Conservation (phyloP, 1,139 yeast species). For the Tardiomyces digboiensis region DNA sequence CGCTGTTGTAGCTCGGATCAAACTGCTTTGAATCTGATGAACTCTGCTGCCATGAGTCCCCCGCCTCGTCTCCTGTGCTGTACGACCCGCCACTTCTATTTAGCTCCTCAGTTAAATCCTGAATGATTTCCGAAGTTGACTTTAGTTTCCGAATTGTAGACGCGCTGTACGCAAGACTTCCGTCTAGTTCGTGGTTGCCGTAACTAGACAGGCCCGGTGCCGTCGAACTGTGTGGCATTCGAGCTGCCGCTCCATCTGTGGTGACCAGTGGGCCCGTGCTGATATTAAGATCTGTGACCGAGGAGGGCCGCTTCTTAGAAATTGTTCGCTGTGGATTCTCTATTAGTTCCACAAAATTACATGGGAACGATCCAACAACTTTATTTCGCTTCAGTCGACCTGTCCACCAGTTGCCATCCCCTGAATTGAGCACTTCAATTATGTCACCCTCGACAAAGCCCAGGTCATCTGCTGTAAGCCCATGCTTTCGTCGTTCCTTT, state of each 20-base stretch:
- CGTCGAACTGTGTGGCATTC: background rate
- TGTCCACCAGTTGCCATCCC: slow-evolving; percentile 91
- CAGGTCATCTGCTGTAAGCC: slow-evolving; percentile 45
- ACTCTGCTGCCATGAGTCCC: too few relatives aligned
- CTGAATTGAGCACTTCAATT: slow-evolving; percentile 69
- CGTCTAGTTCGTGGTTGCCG: background rate
- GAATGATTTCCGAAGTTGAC: slow-evolving; percentile 16
- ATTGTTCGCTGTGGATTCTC: slow-evolving; percentile 5
- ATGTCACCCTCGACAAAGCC: slow-evolving; percentile 93
- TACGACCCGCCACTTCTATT: slow-evolving; percentile 5
- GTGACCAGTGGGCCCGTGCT: background rate
- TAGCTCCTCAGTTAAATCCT: slow-evolving; percentile 17
- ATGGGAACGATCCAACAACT: slow-evolving; percentile 78
- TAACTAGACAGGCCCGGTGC: background rate
- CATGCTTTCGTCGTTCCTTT: background rate
- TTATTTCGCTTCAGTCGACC: slow-evolving; percentile 76
- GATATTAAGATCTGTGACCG: background rate
- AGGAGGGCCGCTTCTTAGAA: background rate
- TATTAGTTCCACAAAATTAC: slow-evolving; percentile 64
- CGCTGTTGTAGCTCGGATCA: background rate
- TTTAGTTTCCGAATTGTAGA: slow-evolving; percentile 1
- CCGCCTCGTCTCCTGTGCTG: background rate
- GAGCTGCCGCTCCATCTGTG: background rate
- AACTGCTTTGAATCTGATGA: too few relatives aligned
- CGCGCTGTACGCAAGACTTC: background rate